Evolutionary conservation across 495 filamentous ascomycete species (phyloP).

Genomic region (Aspergillus sparsus): DNA sequence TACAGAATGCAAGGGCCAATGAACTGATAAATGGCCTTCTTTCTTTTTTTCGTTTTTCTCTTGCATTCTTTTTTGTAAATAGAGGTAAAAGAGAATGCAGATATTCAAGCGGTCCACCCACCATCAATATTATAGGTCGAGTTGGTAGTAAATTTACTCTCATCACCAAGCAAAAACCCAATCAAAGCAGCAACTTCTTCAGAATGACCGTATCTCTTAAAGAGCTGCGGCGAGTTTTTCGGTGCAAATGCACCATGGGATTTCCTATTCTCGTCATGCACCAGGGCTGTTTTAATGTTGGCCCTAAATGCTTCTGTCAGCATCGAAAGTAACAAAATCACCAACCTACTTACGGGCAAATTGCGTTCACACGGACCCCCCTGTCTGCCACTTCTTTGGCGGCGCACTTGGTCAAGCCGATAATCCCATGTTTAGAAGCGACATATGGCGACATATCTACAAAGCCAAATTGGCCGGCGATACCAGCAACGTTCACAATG

Average conservation of each 20-base stretch:
- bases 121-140: neutral
- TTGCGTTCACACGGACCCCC: neutral
- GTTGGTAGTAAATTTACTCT: neutral
- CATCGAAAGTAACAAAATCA: neutral
- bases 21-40: no score
- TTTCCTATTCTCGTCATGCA: neutral
- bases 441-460: neutral
- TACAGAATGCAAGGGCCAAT: no score
- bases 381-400: neutral
- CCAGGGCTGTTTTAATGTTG: neutral
- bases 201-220: neutral
- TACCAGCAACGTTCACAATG: neutral
- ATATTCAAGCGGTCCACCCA: neutral
- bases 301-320: neutral
- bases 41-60: no score
- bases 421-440: conserved; percentile 5
- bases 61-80: no score
- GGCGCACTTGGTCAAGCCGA: neutral
- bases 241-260: neutral
- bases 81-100: no score
- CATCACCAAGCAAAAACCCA: conserved; percentile 3
- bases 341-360: neutral
- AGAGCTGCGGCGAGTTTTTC: neutral
- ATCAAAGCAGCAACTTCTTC: conserved; percentile 4
- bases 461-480: neutral